phyloP scores from a whole-genome alignment of 495 filamentous ascomycete genomes.

The Neurospora sp. region DNA sequence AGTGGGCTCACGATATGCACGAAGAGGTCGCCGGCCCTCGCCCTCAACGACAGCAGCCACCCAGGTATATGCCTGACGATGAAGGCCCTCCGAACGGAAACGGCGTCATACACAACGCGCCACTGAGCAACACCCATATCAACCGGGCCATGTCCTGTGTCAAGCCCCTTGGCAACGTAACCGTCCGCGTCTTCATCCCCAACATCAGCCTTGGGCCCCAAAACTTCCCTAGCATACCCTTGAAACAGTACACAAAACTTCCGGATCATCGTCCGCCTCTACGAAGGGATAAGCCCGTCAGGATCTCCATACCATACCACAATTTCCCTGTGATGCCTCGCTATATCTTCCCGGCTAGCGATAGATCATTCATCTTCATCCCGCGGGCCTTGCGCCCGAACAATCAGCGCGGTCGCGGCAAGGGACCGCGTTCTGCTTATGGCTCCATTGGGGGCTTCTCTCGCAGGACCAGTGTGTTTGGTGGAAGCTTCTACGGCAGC shows the following conservation, averaged over 20 bases:
- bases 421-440: conserved; percentile 53
- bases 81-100: conserved; percentile 37
- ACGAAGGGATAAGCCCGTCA: conserved; percentile 91
- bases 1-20: conserved; percentile 94
- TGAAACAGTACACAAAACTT: conserved; percentile 82
- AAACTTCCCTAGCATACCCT: conserved; percentile 58
- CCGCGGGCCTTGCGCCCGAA: conserved; percentile 88
- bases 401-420: conserved; percentile 68
- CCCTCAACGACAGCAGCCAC: conserved; percentile 22
- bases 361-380: conserved; percentile 97
- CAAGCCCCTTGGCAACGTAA: conserved; percentile 62
- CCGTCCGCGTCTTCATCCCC: conserved; percentile 65
- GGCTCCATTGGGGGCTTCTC: conserved; percentile 57
- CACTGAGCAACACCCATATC: conserved; percentile 30
- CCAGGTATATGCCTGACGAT: conserved; percentile 24
- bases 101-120: conserved; percentile 35
- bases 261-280: conserved; percentile 92
- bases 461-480: conserved; percentile 58
- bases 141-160: conserved; percentile 52
- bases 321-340: conserved; percentile 44
- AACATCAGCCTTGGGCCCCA: conserved; percentile 63
- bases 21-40: conserved; percentile 55
- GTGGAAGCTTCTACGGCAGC: conserved; percentile 74
- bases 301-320: conserved; percentile 77
- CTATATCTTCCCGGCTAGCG: conserved; percentile 82